Base-by-base conservation (phyloP, 805 yeast genomes). In the Tetrapisispora arboricola region DNA sequence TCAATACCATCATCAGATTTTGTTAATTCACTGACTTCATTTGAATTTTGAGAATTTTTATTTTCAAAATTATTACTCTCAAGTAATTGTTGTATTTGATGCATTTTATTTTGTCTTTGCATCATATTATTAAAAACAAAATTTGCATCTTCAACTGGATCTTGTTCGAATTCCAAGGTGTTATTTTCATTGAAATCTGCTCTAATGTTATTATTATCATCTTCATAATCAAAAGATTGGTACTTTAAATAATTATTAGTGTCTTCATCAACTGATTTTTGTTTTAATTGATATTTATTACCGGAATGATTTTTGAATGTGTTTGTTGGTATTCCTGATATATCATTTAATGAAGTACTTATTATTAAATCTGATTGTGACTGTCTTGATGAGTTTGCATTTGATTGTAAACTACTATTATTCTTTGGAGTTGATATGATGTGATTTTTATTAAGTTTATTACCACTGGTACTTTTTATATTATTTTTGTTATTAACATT, bases 111-210 rank as follows among this genome's bases (percentile, higher is more conserved):
- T 32, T 54, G 57, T 28, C 49, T 50, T 29, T 50, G 45, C 28
- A 57, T 36, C 21, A 57, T 48, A 28, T 55, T 55, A 26, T 54
- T 47, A 40, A 51, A 58, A 8, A 56, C 60, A 12, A 53, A 47
- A 21, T 55, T 47, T 2, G 61, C 63, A 18, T 52, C 59, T 16
- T 45, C 39, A 3, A 58, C 57, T 3, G 61, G 61, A 30, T 57
- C 60, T 32, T 46, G 45, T 22, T 48, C 57, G n/a, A 49, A 47
- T 4, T 50, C 50, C 3, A 46, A 42, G n/a, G 42, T 31, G 4
- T 13, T 35, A 15, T 36, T 29, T 15, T 40, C 37, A 11, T 25
- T n/a, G n/a, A n/a, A n/a, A n/a, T n/a, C n/a, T n/a, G n/a, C n/a
- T n/a, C n/a, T n/a, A n/a, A n/a, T n/a, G n/a, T n/a, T 31, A 7